These are phyloP conservation scores for Leccinum variicolor DNA, from an alignment of 768 basidiomycete genomes.

Conservation along the genomic window DNA sequence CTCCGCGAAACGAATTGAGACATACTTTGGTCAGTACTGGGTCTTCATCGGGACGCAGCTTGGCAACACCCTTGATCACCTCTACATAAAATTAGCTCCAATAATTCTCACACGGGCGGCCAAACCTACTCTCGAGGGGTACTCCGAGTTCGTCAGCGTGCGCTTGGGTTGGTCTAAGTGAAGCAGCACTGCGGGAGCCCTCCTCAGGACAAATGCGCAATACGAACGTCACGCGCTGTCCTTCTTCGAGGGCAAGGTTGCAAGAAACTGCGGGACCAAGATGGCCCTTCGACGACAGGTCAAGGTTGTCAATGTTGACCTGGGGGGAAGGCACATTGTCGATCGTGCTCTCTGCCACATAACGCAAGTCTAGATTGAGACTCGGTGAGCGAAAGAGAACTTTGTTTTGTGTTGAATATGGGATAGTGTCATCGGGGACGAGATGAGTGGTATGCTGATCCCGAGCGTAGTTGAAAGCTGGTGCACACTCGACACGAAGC, in stretches of 20 bases:
- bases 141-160: constrained; percentile 45
- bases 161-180: constrained; percentile 33
- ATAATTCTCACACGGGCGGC: neutral
- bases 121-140: constrained; percentile 38
- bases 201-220: constrained; percentile 65
- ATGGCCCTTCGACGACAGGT: constrained; percentile 70
- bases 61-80: constrained; percentile 43
- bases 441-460: constrained; percentile 64
- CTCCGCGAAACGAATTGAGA: neutral
- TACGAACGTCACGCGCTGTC: constrained; percentile 88
- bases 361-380: constrained; percentile 73
- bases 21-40: constrained; percentile 65
- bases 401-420: constrained; percentile 45
- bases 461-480: constrained; percentile 94
- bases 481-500: constrained; percentile 85
- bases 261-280: constrained; percentile 62
- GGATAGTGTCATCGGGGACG: constrained; percentile 45
- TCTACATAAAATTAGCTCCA: constrained; percentile 24
- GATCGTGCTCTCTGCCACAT: constrained; percentile 55
- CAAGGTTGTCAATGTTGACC: constrained; percentile 57
- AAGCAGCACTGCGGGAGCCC: neutral
- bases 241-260: constrained; percentile 68
- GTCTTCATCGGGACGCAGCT: constrained; percentile 56
- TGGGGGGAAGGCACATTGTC: constrained; percentile 50
- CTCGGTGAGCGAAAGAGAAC: constrained; percentile 58